Evolutionary conservation across 192 early-diverging fungal species (phyloP).

Genomic region (Rhizoclosmatium sp.): DNA sequence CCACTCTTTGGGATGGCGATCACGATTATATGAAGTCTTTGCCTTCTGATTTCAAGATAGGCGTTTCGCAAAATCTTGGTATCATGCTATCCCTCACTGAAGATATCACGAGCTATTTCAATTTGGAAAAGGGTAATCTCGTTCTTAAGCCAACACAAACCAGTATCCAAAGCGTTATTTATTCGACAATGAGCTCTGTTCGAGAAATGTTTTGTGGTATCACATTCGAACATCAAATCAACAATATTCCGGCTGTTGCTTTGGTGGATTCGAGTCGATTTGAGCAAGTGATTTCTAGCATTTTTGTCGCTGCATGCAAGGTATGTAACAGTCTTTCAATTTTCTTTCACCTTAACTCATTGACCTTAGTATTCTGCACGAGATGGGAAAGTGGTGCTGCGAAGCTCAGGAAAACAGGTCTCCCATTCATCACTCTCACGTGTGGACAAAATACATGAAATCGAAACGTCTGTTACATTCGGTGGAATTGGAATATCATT

Average conservation of each 20-base stretch:
- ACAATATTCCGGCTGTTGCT: conserved; percentile 17
- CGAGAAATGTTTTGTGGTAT: conserved; percentile 7
- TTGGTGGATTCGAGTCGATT: conserved; percentile 15
- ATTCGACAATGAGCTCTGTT: not conserved
- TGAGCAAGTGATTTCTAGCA: conserved; percentile 19
- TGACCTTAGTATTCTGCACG: not conserved
- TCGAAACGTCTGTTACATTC: not conserved
- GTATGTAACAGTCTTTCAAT: conserved; percentile 6
- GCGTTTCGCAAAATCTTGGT: not conserved
- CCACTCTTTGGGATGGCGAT: not conserved
- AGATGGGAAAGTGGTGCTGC: not conserved
- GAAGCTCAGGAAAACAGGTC: not conserved
- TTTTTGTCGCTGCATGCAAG: conserved; percentile 14
- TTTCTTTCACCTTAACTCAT: not conserved
- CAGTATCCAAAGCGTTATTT: not conserved
- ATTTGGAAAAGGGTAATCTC: conserved; percentile 4
- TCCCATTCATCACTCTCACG: not conserved
- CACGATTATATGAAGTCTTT: not conserved
- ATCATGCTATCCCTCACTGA: conserved; percentile 16
- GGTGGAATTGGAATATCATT: not conserved
- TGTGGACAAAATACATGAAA: no score
- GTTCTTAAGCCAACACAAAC: not conserved
- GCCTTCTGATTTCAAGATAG: no score
- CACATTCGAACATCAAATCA: not conserved
- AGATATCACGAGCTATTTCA: conserved; percentile 21